Evolutionary conservation across 2,329 filamentous ascomycete species (phyloP).

Genomic region (Aschersonia sp.): DNA sequence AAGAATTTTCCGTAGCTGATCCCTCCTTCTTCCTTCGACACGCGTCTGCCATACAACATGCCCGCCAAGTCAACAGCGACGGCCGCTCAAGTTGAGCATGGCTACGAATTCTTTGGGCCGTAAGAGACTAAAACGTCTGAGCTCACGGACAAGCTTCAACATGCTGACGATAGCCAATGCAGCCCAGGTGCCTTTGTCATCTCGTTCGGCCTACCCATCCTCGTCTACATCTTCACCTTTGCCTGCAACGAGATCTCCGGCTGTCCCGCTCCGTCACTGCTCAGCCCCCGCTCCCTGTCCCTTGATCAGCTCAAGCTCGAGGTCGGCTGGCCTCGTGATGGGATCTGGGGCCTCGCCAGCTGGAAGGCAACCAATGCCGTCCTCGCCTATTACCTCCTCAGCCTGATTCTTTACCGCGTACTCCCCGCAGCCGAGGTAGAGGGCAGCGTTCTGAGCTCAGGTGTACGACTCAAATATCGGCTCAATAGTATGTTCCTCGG

Average conservation of each 20-base stretch:
- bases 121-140: constrained; percentile 12
- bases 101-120: constrained; percentile 39
- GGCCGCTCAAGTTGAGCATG: constrained; percentile 18
- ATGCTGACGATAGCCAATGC: not conserved
- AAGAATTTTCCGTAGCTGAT: not conserved
- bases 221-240: constrained; percentile 69
- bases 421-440: constrained; percentile 61
- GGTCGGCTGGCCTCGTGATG: constrained; percentile 64
- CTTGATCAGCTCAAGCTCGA: constrained; percentile 63
- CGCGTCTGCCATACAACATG: constrained; percentile 12
- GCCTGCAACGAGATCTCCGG: constrained; percentile 86
- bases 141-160: not conserved
- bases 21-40: not conserved
- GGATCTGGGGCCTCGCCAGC: constrained; percentile 56
- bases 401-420: constrained; percentile 57
- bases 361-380: constrained; percentile 55
- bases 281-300: constrained; percentile 57
- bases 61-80: constrained; percentile 13
- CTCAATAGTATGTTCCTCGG: constrained; percentile 47
- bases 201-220: constrained; percentile 63
- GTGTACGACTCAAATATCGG: constrained; percentile 67
- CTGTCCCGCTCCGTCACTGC: constrained; percentile 71
- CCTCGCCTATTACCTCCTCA: constrained; percentile 65
- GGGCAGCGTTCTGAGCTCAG: constrained; percentile 55
- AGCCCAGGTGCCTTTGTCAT: constrained; percentile 67